Conservation (phyloP, 1,139 yeast species). For the Lodderomyces orthopsilosis region DNA sequence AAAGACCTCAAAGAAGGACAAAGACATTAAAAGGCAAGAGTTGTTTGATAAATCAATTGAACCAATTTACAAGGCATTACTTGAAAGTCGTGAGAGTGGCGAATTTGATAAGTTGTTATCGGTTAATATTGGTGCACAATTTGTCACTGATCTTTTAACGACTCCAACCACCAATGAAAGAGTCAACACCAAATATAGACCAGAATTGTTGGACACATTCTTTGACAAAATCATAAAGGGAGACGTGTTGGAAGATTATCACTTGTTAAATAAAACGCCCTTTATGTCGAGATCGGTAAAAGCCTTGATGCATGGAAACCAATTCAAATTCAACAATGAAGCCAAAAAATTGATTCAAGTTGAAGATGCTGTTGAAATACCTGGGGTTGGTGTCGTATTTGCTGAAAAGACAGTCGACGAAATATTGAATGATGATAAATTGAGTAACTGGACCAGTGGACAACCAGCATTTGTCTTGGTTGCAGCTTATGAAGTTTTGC, state of each 20-base stretch:
- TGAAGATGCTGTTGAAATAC: constrained; percentile 32
- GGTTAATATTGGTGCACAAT: constrained; percentile 81
- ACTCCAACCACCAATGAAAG: constrained; percentile 47
- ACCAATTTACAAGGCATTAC: constrained; percentile 53
- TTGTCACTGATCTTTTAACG: constrained; percentile 70
- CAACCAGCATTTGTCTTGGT: constrained; percentile 83
- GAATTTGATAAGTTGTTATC: constrained; percentile 43
- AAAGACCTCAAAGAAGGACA: constrained; percentile 83
- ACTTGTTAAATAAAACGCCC: constrained; percentile 64
- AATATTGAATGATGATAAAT: constrained; percentile 39
- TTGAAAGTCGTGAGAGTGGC: constrained; percentile 18
- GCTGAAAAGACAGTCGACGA: constrained; percentile 55
- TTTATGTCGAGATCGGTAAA: constrained; percentile 76
- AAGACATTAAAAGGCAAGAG: constrained; percentile 71
- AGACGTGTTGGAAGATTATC: constrained; percentile 66
- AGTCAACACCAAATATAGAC: constrained; percentile 44
- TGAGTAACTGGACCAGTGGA: constrained; percentile 70
- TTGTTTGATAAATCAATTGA: constrained; percentile 67
- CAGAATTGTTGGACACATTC: constrained; percentile 52
- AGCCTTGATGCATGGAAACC: constrained; percentile 72
- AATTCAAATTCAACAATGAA: constrained; percentile 62
- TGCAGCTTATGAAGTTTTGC: constrained; percentile 57
- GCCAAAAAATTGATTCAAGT: constrained; percentile 51
- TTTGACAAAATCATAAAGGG: constrained; percentile 60
- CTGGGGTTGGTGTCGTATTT: constrained; percentile 61